A percentile compares a stretch with the other conserved stretches of the same genome.
Conservation (phyloP, 1,284 basidiomycete species). For the Sparassis latifolia region DNA sequence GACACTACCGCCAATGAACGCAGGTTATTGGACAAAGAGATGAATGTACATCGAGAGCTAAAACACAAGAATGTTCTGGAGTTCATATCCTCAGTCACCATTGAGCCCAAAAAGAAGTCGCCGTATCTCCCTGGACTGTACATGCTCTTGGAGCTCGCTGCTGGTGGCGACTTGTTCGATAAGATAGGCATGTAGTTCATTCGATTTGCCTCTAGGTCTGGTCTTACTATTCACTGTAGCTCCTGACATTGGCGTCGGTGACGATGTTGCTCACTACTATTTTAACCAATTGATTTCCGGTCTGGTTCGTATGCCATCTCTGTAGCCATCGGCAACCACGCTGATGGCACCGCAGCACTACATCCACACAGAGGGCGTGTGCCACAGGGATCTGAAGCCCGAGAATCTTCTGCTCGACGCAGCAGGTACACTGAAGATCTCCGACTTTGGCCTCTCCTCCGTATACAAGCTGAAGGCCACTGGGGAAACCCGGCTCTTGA, state of each 20-base stretch:
- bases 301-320: constrained; percentile 38
- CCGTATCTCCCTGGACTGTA: constrained; percentile 78
- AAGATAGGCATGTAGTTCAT: constrained; percentile 71
- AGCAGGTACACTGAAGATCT: constrained; percentile 81
- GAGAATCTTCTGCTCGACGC: constrained; percentile 87
- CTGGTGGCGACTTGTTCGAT: constrained; percentile 95
- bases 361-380: constrained; percentile 88
- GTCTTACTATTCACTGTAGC: constrained; percentile 35
- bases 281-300: constrained; percentile 87
- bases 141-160: constrained; percentile 89
- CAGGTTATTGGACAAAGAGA: constrained; percentile 89
- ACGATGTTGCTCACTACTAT: constrained; percentile 88
- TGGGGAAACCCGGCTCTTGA: constrained; percentile 62
- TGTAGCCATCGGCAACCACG: background rate
- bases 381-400: constrained; percentile 94
- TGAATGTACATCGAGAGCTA: constrained; percentile 81
- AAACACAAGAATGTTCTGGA: constrained; percentile 83
- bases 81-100: constrained; percentile 73
- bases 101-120: constrained; percentile 59
- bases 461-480: constrained; percentile 89
- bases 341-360: constrained; percentile 45
- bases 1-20: constrained; percentile 57
- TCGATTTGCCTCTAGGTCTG: background rate
- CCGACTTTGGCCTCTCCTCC: constrained; percentile 92
- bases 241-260: constrained; percentile 83